Evolutionary conservation across 306 rosid species (phyloP), one percentile per base, ranked within the genome.

Genomic region (Glycine soja): DNA sequence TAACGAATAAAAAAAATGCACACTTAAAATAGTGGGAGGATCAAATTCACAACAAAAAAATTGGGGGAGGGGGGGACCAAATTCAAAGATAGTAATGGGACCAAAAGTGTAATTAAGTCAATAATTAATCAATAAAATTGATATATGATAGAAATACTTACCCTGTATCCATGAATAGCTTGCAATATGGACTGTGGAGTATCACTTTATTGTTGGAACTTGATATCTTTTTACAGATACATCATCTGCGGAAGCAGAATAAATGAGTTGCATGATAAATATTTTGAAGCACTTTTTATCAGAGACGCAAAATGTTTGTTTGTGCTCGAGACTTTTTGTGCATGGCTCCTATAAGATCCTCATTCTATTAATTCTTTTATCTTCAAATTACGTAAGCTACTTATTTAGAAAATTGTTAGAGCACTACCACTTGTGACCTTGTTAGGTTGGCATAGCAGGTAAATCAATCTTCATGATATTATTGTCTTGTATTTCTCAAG

Each of bases 361-460:
- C 65, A 7, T 77, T 65, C 52, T 51, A 30, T 59, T 4, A 18
- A 57, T 24, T 42, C 10, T 75, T 5, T 61, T 47, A 40, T 57
- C 43, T n/a, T 47, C 63, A 15, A 30, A 75, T 46, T 32, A 63
- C 40, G 36, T 48, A 1, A 9, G 62, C 32, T 32, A 18, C 14
- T 76, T 59, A 47, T 76, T 47, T 48, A 65, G n/a, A 18, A 11
- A 36, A 51, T 11, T 77, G 76, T 10, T 45, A 56, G 70, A 63
- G 65, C 48, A 48, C 38, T 74, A 52, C 72, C 53, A 18, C 38
- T 42, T 13, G 48, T 50, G 67, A 80, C 67, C 11, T 79, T 61
- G 18, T 47, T 62, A 42, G 61, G 51, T 73, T 59, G 77, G 36
- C 78, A 42, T 79, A 51, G 34, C 62, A 61, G 18, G 62, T 74